Conservation (phyloP, 139 green algal genomes). For the Chlorella sp. region DNA sequence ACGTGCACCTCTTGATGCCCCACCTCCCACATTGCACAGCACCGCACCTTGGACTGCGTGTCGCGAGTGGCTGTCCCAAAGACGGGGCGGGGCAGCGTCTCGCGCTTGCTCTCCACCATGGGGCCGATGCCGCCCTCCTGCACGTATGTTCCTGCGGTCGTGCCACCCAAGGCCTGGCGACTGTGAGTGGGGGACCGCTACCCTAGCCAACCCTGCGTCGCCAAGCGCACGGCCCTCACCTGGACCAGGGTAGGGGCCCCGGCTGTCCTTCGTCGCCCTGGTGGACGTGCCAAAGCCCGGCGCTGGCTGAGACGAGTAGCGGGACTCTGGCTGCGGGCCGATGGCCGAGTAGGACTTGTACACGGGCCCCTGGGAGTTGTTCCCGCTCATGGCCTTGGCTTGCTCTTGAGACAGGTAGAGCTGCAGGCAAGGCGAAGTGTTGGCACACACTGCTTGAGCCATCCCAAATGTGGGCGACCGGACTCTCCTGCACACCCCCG, state of each 20-base stretch:
- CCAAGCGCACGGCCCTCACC: no score
- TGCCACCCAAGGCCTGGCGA: no score
- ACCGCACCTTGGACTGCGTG: slow-evolving; percentile 31
- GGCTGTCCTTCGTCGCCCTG: slow-evolving; percentile 1
- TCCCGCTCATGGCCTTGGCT: slow-evolving; percentile 25
- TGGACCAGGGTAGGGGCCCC: slow-evolving; percentile 16
- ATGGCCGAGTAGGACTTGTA: slow-evolving; percentile 40
- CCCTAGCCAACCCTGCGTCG: no score
- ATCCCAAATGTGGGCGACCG: no score
- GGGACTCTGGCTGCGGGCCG: slow-evolving; percentile 35
- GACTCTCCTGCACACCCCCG: no score
- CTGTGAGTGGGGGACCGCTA: no score
- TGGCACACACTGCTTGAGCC: no score
- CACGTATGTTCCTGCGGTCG: slow-evolving; percentile 29
- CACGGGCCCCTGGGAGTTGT: slow-evolving; percentile 36
- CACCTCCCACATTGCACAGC: no score
- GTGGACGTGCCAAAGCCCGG: slow-evolving; percentile 41
- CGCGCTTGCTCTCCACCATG: slow-evolving; percentile 45
- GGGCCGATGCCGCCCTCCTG: slow-evolving; percentile 29
- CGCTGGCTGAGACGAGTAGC: slow-evolving; percentile 15
- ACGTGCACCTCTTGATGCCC: no score
- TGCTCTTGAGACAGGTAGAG: slow-evolving; percentile 29
- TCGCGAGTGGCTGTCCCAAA: slow-evolving; percentile 51
- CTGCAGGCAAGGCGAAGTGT: no score
- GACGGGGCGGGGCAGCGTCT: slow-evolving; percentile 31